Base-by-base conservation (phyloP, 116 monocot genomes). In the Zostera marina region DNA sequence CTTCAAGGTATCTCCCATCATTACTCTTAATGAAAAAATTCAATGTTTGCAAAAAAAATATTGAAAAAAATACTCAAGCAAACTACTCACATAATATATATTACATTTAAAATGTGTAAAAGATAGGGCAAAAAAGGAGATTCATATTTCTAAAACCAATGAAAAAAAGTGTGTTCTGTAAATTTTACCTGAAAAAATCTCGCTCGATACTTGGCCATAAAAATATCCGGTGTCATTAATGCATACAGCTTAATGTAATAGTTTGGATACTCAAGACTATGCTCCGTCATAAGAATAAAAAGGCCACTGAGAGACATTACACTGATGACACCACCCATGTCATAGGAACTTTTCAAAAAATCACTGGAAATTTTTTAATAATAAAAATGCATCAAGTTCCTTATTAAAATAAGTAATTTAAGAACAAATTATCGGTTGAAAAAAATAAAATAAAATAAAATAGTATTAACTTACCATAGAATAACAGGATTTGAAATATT, bases 301-400 rank as follows among this genome's bases (percentile, higher is more conserved):
- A 94, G 81, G n/a, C 88, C 82, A 72, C 72, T 94, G 44, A 94
- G 79, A 11, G 88, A 81, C 85, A 88, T 88, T 46, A 94, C 85
- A 69, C 94, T 88, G 61, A 94, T 85, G 24, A 88, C 82, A 61
- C 94, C 94, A 41, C 94, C 88, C 71, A 94, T 77, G 58, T 94
- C 88, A 66, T 88, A 94, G 22, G 94, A 94, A 61, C 70, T 85
- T 52, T 84, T 88, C 47, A 94, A 81, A 59, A 94, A 94, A 61
- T 94, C 94, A 81, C 94, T 94, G 73, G 73, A 75, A 72, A 65
- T 65, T 26, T 24, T 54, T 56, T 32, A 56, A 32, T 32, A 6
- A 56, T 56, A 24, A 24, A 23, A 38, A 5, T 0, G 25, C 56
- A 56, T 38, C 56, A 56, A 39, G 1, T 13, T 32, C 7, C n/a